A percentile compares a stretch with the other conserved stretches of the same genome.
Conservation (phyloP, 257 asterid genomes). For the Eustoma russellianum region DNA sequence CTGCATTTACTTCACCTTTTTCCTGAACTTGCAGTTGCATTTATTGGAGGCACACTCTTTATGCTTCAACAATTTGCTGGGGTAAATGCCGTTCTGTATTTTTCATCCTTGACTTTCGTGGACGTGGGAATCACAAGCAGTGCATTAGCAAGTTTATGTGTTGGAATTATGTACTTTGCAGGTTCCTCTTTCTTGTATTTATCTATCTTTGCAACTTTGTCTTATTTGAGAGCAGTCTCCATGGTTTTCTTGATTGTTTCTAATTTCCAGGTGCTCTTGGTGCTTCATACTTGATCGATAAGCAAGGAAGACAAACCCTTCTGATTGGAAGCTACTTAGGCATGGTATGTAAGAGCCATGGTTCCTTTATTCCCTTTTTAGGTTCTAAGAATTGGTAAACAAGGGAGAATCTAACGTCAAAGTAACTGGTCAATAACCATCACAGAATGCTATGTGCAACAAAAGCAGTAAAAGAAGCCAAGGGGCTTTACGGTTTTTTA, state of each 20-base stretch:
- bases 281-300: conserved; percentile 79
- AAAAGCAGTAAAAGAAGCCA: no score
- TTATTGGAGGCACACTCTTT: conserved; percentile 73
- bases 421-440: no score
- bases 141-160: conserved; percentile 59
- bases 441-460: no score
- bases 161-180: conserved; percentile 69
- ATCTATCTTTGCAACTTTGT: background rate
- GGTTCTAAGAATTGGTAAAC: background rate
- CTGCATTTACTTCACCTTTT: conserved; percentile 1
- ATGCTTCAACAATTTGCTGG: conserved; percentile 81
- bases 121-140: conserved; percentile 73
- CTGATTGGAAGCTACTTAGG: conserved; percentile 77
- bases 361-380: background rate
- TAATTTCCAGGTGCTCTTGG: conserved; percentile 54
- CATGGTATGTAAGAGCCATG: conserved; percentile 41
- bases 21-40: conserved; percentile 53
- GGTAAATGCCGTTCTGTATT: conserved; percentile 80
- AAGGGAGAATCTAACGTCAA: background rate
- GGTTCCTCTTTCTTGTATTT: conserved; percentile 26
- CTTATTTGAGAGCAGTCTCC: background rate
- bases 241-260: conserved; percentile 9
- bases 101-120: conserved; percentile 72
- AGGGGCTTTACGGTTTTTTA: no score
- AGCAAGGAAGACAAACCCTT: conserved; percentile 65